Conservation (phyloP, 129 eudicot genomes). For the Pittosporum tobira region DNA sequence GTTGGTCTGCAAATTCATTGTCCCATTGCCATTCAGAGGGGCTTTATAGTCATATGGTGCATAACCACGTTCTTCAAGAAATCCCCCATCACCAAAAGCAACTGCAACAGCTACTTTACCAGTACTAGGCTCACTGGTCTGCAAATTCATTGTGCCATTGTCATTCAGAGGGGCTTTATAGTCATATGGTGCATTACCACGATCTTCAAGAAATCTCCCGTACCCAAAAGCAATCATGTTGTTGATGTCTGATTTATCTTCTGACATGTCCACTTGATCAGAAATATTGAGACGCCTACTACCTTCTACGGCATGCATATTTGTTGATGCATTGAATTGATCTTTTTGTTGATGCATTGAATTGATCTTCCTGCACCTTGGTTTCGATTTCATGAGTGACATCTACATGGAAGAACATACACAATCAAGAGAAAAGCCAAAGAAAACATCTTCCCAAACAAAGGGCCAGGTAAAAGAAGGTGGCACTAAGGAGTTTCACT, state of each 20-base stretch:
- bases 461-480: background rate
- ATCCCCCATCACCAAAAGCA: too few species aligned
- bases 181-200: conserved; percentile 9
- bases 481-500: background rate
- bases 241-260: conserved; percentile 8
- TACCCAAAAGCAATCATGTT: conserved; percentile 17
- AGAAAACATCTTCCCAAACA: conserved; percentile 6
- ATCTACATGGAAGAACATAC: conserved; percentile 32
- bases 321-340: conserved; percentile 1
- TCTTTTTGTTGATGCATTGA: conserved; percentile 15
- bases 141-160: conserved; percentile 13
- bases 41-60: conserved; percentile 13
- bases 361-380: conserved; percentile 16
- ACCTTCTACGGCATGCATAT: conserved; percentile 3
- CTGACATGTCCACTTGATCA: conserved; percentile 6
- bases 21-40: conserved; percentile 20
- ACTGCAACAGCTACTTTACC: conserved; percentile 17
- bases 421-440: conserved; percentile 12
- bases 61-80: conserved; percentile 9
- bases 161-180: conserved; percentile 18
- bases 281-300: conserved; percentile 1
- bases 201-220: too few species aligned
- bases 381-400: conserved; percentile 17
- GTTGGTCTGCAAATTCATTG: conserved; percentile 12
- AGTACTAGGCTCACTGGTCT: conserved; percentile 17